Base-by-base conservation (phyloP, 2,329 filamentous ascomycete genomes). In the Trichothecium roseum region DNA sequence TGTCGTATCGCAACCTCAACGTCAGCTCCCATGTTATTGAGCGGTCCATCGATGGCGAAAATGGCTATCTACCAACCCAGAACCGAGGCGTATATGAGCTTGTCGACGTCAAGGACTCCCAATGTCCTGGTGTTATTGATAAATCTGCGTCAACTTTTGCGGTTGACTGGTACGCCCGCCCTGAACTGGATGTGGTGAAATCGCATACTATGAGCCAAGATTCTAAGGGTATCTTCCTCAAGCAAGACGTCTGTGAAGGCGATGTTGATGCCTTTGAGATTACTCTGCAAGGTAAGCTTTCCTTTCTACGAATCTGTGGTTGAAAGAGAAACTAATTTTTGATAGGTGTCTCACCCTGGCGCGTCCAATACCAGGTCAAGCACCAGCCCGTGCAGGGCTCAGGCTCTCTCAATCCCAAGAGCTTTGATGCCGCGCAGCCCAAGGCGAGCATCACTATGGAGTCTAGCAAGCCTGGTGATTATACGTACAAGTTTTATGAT, bases 241-340 rank as follows among this genome's bases (percentile, higher is more conserved):
- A 93, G 57, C 72, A 78, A 29, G 80, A 88, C 41, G 81, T 98
- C 20, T 98, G 91, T 52, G 88, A 98, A 62, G 89, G 89, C 20
- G 89, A 96, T 42, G 83, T 94, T 50, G 89, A 95, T 55, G 78
- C 79, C 4, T 78, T 95, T 37, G 87, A 95, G 50, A 65, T 98
- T 36, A 71, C 72, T 30, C 71, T 98, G 42, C 74, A 74, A 53
- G 89, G 86, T 74, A 72, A 60, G 69, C 53, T 28, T 10, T 16
- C 9, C 31, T 15, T 26, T 4, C 18, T 29, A 4, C 13, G 12
- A 5, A 26, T 18, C 26, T 35, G 22, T 18, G n/a, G 8, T 8
- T 16, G 20, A 2, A 20, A 14, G 10, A 1, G 10, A 18, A 8
- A 13, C 4, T 14, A 16, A 30, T 8, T 37, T 38, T 36, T 18